Conservation (phyloP, 768 basidiomycete species). For the Paxillus rubicundulus region DNA sequence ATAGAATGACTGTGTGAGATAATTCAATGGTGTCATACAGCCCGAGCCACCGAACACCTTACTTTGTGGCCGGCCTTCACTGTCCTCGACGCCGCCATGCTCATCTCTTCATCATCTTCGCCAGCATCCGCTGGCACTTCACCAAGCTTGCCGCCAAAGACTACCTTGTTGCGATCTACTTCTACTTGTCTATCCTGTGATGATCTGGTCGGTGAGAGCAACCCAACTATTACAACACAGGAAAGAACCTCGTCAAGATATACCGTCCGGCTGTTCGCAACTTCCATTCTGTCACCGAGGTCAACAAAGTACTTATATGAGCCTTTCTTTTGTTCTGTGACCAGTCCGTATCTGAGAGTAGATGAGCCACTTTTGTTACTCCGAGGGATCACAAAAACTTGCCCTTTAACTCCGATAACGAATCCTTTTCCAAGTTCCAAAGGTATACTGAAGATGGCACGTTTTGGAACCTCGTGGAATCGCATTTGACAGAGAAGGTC, state of each 20-base stretch:
- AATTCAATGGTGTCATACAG: slow-evolving; percentile 1
- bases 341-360: slow-evolving; percentile 69
- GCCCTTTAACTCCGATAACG: slow-evolving; percentile 82
- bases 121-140: slow-evolving; percentile 27
- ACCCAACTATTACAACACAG: neutral
- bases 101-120: slow-evolving; percentile 39
- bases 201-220: slow-evolving; percentile 6
- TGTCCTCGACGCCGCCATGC: slow-evolving; percentile 37
- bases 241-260: slow-evolving; percentile 67
- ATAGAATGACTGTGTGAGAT: slow-evolving; percentile 64
- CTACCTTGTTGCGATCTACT: slow-evolving; percentile 22
- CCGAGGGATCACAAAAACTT: slow-evolving; percentile 22
- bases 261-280: slow-evolving; percentile 63
- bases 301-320: slow-evolving; percentile 81
- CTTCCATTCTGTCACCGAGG: slow-evolving; percentile 72
- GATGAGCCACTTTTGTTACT: slow-evolving; percentile 3
- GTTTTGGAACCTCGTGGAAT: slow-evolving; percentile 79
- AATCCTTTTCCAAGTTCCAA: slow-evolving; percentile 75
- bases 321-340: slow-evolving; percentile 87
- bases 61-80: slow-evolving; percentile 56
- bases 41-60: neutral
- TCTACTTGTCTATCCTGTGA: slow-evolving; percentile 29
- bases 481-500: slow-evolving; percentile 79
- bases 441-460: slow-evolving; percentile 78
- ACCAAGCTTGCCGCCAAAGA: slow-evolving; percentile 38